phyloP scores from a whole-genome alignment of 805 yeast genomes.

The Pichia heedii region DNA sequence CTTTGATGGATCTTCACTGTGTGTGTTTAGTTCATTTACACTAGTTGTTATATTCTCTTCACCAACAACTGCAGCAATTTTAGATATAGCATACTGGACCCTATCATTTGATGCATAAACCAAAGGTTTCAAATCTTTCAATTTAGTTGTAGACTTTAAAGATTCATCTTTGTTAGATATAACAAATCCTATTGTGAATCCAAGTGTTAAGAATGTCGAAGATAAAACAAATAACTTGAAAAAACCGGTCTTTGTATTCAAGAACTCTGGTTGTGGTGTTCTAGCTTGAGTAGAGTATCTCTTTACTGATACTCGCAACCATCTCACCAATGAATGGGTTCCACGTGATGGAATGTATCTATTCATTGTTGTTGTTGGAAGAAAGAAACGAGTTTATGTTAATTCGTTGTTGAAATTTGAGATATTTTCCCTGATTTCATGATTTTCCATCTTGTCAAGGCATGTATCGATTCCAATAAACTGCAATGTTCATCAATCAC shows the following conservation, averaged over 20 bases:
- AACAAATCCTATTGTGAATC: slow-evolving; percentile 8
- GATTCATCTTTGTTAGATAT: not conserved
- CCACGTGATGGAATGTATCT: not conserved
- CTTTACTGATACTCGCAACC: no score
- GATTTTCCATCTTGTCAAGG: no score
- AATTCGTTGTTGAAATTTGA: no score
- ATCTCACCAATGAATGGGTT: not conserved
- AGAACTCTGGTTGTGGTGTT: not conserved
- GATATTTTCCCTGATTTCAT: no score
- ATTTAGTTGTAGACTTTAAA: slow-evolving; percentile 18
- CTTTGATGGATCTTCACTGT: slow-evolving; percentile 26
- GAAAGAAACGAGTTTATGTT: no score
- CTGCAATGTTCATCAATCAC: no score
- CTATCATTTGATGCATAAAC: slow-evolving; percentile 43
- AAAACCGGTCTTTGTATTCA: not conserved
- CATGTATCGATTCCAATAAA: no score
- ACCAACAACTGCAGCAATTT: slow-evolving; percentile 47
- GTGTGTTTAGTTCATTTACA: slow-evolving; percentile 22
- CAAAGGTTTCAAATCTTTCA: slow-evolving; percentile 37
- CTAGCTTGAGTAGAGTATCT: not conserved
- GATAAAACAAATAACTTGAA: slow-evolving; percentile 4
- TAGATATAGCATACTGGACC: slow-evolving; percentile 41
- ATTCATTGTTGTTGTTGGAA: no score
- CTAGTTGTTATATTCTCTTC: slow-evolving; percentile 38
- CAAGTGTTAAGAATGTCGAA: slow-evolving; percentile 8